These are phyloP conservation scores for Epichloe glyceriae DNA, from an alignment of 2,329 filamentous ascomycete genomes.

Conservation along the genomic window DNA sequence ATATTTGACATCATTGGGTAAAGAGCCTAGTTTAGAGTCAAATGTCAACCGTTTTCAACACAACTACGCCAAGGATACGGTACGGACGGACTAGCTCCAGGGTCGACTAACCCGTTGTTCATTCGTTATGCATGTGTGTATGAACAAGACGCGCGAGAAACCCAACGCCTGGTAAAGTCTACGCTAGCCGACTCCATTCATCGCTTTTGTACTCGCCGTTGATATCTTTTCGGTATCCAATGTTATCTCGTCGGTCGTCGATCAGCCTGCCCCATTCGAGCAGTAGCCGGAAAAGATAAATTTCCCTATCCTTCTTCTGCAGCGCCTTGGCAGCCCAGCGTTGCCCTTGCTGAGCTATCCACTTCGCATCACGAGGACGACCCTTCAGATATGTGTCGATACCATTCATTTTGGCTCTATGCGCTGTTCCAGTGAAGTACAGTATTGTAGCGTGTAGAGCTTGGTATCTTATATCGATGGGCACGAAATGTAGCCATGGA, in stretches of 20 bases:
- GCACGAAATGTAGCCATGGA: conserved; percentile 72
- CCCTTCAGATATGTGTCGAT: conserved; percentile 33
- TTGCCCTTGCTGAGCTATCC: conserved; percentile 53
- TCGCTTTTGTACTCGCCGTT: conserved; percentile 18
- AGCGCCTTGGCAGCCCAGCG: conserved; percentile 52
- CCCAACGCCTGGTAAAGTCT: background rate
- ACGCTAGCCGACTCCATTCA: conserved; percentile 14
- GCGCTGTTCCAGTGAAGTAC: conserved; percentile 54
- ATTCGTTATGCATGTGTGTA: too few species aligned
- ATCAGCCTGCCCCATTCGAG: conserved; percentile 65
- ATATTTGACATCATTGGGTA: too few species aligned
- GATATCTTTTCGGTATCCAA: conserved; percentile 22
- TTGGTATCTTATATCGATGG: conserved; percentile 60
- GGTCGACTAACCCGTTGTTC: too few species aligned
- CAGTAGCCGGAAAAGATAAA: conserved; percentile 66
- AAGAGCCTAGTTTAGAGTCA: too few species aligned
- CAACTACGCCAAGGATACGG: too few species aligned
- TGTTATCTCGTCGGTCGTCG: conserved; percentile 42
- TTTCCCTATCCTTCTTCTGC: conserved; percentile 62
- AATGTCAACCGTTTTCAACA: too few species aligned
- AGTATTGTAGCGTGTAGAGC: conserved; percentile 60
- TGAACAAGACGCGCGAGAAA: background rate
- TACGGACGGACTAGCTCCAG: too few species aligned
- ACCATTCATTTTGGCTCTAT: conserved; percentile 28
- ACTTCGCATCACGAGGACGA: conserved; percentile 39